A percentile compares a stretch with the other conserved stretches of the same genome.
Conservation (phyloP, 305 asterid genomes). For the Rubia peregrina region DNA sequence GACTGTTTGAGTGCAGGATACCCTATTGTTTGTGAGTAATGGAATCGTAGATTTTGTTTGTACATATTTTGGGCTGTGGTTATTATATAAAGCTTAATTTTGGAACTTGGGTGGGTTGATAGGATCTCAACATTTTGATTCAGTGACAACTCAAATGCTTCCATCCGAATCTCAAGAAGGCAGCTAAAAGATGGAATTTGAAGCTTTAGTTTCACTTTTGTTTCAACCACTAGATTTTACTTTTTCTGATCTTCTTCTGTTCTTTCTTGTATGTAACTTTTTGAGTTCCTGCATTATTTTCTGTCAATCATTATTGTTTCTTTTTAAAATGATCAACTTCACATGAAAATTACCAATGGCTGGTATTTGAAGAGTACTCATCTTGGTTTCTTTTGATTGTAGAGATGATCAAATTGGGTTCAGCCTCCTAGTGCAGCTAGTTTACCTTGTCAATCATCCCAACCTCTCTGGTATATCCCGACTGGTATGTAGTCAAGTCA, state of each 20-base stretch:
- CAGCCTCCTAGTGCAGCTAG: neutral
- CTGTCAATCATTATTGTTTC: neutral
- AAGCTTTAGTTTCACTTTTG: neutral
- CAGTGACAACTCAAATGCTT: neutral
- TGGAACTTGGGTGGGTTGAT: neutral
- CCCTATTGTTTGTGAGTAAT: neutral
- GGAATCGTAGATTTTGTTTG: neutral
- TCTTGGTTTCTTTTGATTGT: neutral
- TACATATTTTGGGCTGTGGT: neutral
- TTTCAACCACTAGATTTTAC: neutral
- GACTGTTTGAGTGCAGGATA: neutral
- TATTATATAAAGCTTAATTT: neutral
- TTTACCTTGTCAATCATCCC: neutral
- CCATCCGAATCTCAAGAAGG: neutral
- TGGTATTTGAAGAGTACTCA: neutral
- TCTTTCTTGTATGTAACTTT: neutral
- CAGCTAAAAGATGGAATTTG: slow-evolving; percentile 6
- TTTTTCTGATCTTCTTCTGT: neutral
- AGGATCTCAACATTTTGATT: neutral
- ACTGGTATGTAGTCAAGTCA: neutral
- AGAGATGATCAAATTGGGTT: neutral
- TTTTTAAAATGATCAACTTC: neutral
- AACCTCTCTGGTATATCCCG: neutral
- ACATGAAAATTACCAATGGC: neutral
- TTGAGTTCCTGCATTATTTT: neutral